Base-by-base conservation (phyloP, 805 yeast genomes). In the Jamesozyma piceae region DNA sequence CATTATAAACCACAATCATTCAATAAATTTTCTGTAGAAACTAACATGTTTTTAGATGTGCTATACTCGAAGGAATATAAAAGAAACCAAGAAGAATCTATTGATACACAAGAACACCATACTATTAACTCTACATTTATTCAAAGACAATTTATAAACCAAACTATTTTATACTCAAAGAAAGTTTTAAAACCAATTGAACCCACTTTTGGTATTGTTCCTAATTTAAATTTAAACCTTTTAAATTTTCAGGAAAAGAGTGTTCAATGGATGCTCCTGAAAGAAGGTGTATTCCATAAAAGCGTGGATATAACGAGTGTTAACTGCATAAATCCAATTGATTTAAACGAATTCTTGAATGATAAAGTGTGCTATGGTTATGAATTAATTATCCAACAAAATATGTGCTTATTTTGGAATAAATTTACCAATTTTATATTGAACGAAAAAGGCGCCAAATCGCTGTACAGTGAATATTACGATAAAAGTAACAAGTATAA, bases 201-300 rank as follows among this genome's bases (percentile, higher is more conserved):
- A 10, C 22, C 39, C 13, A 30, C 44, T 6, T 38, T 46, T 37
- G 27, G 36, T 21, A 34, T 39, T 3, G 37, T 48, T 11, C 41
- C 48, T 1, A 36, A 41, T 19, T 45, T 57, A 17, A 49, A 53
- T n/a, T 47, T 56, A 5, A 39, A 37, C 3, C 44, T 62, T 14
- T 43, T 56, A 39, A 63, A 65, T 2, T 62, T 60, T 36, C 68
- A 63, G 42, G 43, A 45, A 30, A 50, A 53, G 28, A 55, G 63
- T 22, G 54, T 62, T 8, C 54, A 52, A 39, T 63, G 66, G 66
- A 55, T 63, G 62, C 26, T 59, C 14, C 15, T 33, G 6, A 59
- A 57, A 42, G 65, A 61, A 38, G 33, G n/a, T 19, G 21, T 18
- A 18, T 30, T 30, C 13, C 11, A 13, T 6, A 14, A 6, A 8